A percentile compares a stretch with the other conserved stretches of the same genome.
These are phyloP conservation scores for Quercus mongolica DNA, from an alignment of 306 rosid species.

Conservation along the genomic window DNA sequence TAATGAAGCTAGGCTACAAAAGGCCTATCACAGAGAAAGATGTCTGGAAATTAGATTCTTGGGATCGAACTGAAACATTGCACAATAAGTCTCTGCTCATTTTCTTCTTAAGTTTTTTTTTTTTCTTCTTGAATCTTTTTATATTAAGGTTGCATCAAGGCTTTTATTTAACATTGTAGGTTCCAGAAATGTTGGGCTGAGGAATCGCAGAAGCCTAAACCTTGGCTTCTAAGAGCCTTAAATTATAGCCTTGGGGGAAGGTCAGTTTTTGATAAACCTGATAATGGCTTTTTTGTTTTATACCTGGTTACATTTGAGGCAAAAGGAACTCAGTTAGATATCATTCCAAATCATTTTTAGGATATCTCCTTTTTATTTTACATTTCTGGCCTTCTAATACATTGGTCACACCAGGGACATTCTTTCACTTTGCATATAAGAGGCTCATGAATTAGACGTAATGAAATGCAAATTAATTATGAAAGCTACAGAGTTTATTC, in stretches of 20 bases:
- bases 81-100: slow-evolving; percentile 44
- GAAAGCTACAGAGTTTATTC: too few species aligned
- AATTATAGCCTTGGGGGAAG: slow-evolving; percentile 84
- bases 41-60: slow-evolving; percentile 84
- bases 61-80: slow-evolving; percentile 87
- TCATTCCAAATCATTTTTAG: background rate
- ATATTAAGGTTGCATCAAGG: slow-evolving; percentile 15
- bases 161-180: slow-evolving; percentile 38
- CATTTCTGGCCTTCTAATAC: background rate
- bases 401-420: background rate
- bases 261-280: slow-evolving; percentile 38
- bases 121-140: background rate
- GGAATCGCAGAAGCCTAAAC: slow-evolving; percentile 74
- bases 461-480: background rate
- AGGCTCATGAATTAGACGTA: background rate
- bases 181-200: slow-evolving; percentile 79
- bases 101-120: background rate
- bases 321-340: background rate
- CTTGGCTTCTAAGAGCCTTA: slow-evolving; percentile 93
- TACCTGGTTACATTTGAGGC: background rate
- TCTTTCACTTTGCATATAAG: background rate
- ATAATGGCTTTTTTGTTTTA: background rate
- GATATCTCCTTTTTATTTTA: background rate
- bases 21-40: slow-evolving; percentile 88
- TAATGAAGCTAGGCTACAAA: slow-evolving; percentile 72